These are phyloP conservation scores for Suillus brevipes DNA, from an alignment of 768 basidiomycete genomes.

Conservation along the genomic window DNA sequence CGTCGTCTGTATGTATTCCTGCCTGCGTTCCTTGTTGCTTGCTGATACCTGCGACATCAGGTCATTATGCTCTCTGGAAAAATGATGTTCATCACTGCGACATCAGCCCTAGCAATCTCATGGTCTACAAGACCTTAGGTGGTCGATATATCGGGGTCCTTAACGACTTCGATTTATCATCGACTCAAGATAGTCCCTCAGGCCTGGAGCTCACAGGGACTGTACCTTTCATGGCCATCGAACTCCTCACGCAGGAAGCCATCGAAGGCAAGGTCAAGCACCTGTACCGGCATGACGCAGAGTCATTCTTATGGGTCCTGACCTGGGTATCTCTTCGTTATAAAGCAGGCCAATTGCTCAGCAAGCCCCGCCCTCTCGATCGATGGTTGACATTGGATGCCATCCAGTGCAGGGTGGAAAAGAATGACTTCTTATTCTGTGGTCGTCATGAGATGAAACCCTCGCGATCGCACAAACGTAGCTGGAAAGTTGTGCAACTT, in stretches of 20 bases:
- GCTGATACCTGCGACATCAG: not conserved
- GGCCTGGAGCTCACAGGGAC: slow-evolving; percentile 12
- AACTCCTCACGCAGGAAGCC: slow-evolving; percentile 1
- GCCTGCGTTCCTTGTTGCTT: not conserved
- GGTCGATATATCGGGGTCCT: slow-evolving; percentile 10
- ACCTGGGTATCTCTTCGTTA: not conserved
- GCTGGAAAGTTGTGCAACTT: too few species aligned
- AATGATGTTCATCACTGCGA: slow-evolving; percentile 8
- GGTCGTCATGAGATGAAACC: too few species aligned
- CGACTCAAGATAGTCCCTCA: not conserved
- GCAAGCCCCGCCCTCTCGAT: not conserved
- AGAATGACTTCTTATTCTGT: too few species aligned
- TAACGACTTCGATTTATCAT: slow-evolving; percentile 14
- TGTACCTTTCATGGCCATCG: slow-evolving; percentile 12
- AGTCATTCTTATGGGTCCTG: slow-evolving; percentile 3
- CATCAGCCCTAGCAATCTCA: slow-evolving; percentile 13
- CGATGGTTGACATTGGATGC: not conserved
- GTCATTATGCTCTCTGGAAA: slow-evolving; percentile 10
- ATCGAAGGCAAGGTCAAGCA: not conserved
- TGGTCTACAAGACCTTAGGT: slow-evolving; percentile 3
- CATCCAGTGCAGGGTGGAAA: not conserved
- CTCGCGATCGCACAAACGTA: too few species aligned
- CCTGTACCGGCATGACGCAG: not conserved
- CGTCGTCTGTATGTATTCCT: not conserved
- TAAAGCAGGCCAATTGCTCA: not conserved